These are phyloP conservation scores for Citrus australasica DNA, from an alignment of 345 rosid species.

Conservation along the genomic window DNA sequence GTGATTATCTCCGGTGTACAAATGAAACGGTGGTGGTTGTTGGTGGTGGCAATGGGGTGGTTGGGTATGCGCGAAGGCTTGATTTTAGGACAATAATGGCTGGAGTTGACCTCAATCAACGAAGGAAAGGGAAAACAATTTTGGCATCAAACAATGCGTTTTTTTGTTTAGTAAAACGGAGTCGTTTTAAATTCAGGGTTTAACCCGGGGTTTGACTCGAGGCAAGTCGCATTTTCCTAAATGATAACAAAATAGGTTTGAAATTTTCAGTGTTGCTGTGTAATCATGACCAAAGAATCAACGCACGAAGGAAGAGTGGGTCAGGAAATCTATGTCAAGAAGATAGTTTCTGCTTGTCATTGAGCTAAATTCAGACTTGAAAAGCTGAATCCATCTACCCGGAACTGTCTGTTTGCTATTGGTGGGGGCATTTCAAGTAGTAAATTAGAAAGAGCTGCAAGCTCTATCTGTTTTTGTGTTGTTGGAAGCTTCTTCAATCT, in stretches of 20 bases:
- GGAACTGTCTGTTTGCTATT: conserved; percentile 39
- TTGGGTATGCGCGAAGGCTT: too few species aligned
- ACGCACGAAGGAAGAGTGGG: background rate
- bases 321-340: conserved; percentile 31
- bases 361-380: conserved; percentile 10
- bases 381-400: conserved; percentile 36
- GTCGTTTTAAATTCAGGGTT: too few species aligned
- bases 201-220: too few species aligned
- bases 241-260: conserved; percentile 1
- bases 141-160: too few species aligned
- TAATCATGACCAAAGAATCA: conserved; percentile 5
- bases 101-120: too few species aligned
- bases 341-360: conserved; percentile 20
- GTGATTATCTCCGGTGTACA: too few species aligned
- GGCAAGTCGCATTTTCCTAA: too few species aligned
- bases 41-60: too few species aligned
- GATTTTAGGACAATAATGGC: too few species aligned
- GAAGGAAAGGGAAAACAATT: too few species aligned
- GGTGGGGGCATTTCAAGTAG: conserved; percentile 21
- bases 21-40: too few species aligned
- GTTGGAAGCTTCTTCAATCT: conserved; percentile 38
- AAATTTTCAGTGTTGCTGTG: conserved; percentile 32
- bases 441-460: conserved; percentile 1
- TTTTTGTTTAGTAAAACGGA: too few species aligned
- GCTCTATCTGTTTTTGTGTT: conserved; percentile 25